Percentiles rank a stretch among this genome's conserved stretches.
Conservation (phyloP, 1,284 basidiomycete genomes). For the Cutaneotrichosporon dermatis region DNA sequence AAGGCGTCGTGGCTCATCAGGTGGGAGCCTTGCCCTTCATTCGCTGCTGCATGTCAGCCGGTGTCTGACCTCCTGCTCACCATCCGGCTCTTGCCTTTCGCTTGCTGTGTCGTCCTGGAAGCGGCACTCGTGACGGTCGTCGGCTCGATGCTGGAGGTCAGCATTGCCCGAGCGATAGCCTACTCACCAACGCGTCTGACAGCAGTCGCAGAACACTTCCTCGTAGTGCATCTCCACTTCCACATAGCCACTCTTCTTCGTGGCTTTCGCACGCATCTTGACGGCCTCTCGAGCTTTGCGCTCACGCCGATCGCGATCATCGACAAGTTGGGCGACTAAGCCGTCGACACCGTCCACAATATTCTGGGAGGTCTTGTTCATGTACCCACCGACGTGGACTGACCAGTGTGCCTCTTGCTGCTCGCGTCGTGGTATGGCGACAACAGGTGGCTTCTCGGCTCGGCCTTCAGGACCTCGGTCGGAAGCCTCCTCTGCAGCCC, state of each 20-base stretch:
- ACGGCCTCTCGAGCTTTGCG: not conserved
- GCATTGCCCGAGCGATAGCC: not conserved
- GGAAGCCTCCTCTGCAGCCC: not conserved
- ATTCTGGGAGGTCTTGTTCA: too few relatives aligned
- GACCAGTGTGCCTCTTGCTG: too few relatives aligned
- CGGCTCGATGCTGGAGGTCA: not conserved
- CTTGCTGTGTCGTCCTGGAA: not conserved
- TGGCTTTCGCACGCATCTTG: not conserved
- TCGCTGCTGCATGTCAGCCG: not conserved
- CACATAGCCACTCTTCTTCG: not conserved
- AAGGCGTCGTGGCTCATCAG: too few relatives aligned
- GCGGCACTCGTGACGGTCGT: not conserved
- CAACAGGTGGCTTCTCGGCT: not conserved
- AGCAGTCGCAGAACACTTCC: not conserved
- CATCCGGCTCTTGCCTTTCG: not conserved
- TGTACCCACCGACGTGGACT: too few relatives aligned
- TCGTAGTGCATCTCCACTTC: not conserved
- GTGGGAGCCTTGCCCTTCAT: not conserved
- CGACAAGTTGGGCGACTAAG: too few relatives aligned
- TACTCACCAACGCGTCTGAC: not conserved
- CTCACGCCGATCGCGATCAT: too few relatives aligned
- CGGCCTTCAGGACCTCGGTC: not conserved
- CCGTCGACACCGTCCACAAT: too few relatives aligned
- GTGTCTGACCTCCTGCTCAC: too few relatives aligned
- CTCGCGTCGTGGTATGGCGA: too few relatives aligned